Evolutionary conservation across 164 flowering plant species (phyloP), one percentile per base, ranked within the genome.

Genomic region (Brasenia schreberi): DNA sequence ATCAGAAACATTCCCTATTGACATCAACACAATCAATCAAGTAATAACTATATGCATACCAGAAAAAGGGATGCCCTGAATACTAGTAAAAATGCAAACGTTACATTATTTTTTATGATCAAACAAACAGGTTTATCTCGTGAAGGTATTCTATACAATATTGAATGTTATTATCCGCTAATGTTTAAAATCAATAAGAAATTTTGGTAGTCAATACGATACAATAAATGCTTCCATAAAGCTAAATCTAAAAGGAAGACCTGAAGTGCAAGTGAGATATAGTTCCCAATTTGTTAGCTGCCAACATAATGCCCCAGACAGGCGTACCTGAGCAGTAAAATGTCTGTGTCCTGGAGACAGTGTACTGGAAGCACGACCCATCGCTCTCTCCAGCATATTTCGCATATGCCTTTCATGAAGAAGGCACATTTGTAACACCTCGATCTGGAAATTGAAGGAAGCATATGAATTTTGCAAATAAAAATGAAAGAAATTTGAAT

Each of bases 341-440:
- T 91, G 92, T 75, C 90, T 80, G 65, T 91, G 97, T 43, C 97
- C 97, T 12, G 96, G 96, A 64, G 97, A 91, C 60, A 91, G 71
- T 61, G 94, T 85, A 72, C 96, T 91, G 18, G 97, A 91, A 70
- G 81, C 85, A 71, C 96, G 82, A 43, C 96, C 96, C 85, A 87
- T 89, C 71, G 94, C 88, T 69, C 81, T 83, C 84, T 91, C 94
- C 67, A 91, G 97, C 83, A 79, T 68, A 61, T 66, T 64, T 43
- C 94, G 83, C 92, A 89, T 85, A 16, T 85, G 79, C 75, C 77
- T 89, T 79, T 91, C 97, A 67, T 91, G 85, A 69, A 86, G 89
- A 76, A 91, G 71, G 42, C 76, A 84, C 64, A 69, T 61, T 68
- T 91, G 96, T 68, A 91, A 80, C 76, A 75, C 84, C 68, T 84